phyloP scores from a whole-genome alignment of 768 basidiomycete genomes.

The Infundibulicybe gibba region DNA sequence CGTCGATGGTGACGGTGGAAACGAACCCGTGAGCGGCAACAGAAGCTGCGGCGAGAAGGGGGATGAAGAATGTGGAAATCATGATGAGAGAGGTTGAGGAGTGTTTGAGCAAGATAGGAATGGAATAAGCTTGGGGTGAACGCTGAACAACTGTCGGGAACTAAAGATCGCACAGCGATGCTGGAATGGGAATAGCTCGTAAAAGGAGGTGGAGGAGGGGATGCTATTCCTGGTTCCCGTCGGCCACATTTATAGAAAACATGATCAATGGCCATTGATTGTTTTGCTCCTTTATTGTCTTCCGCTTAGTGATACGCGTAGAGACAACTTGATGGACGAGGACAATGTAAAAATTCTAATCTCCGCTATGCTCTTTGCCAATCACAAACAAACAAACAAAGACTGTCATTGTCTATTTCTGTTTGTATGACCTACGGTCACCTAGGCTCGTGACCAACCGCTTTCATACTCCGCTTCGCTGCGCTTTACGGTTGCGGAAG shows the following conservation, averaged over 20 bases:
- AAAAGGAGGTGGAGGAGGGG: not conserved
- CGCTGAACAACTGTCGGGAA: no score
- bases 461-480: no score
- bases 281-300: not conserved
- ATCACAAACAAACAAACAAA: no score
- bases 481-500: no score
- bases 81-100: not conserved
- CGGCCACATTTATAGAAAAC: no score
- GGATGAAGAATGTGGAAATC: no score
- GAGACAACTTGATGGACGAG: not conserved
- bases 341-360: not conserved
- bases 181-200: not conserved
- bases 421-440: no score
- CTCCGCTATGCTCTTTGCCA: no score
- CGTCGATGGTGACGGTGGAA: constrained; percentile 31
- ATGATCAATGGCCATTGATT: not conserved
- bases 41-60: constrained; percentile 28
- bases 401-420: no score
- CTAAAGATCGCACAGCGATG: not conserved
- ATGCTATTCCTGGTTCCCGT: not conserved
- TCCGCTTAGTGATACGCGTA: not conserved
- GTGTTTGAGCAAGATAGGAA: not conserved
- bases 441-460: no score
- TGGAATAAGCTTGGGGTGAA: no score
- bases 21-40: constrained; percentile 46